Base-by-base conservation (phyloP, 805 yeast species). In the Teunomyces tritomae region DNA sequence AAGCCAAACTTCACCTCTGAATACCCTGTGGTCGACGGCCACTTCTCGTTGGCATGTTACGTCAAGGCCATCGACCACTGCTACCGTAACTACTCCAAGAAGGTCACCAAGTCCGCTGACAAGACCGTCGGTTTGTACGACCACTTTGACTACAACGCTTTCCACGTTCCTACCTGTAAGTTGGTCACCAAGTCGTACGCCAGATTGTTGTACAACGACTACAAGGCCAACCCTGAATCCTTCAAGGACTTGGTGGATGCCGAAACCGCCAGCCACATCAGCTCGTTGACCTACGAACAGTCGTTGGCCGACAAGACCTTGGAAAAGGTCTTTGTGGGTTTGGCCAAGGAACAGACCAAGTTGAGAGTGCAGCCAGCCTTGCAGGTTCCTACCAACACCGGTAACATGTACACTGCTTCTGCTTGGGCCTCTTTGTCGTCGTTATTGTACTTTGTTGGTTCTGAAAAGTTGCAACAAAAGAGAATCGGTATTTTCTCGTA, bases 111-210 rank as follows among this genome's bases (percentile, higher is more conserved):
- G 58, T 71, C 77, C 56, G 75, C 80, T 46, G 47, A 44, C 47
- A 64, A 65, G 53, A 68, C 76, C 36, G 87, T 83, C 55, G 89
- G 90, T 55, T 76, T 89, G 44, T 63, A 55, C 49, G 74, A 83
- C 51, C 76, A 83, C 64, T 94, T 94, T 65, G 97, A 89, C 72
- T 94, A 87, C 79, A 85, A 88, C 62, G 92, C 90, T 33, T 94
- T 94, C 91, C 99, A 94, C 69, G 97, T 90, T 47, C 99, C 99
- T 66, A 94, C 94, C 53, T 92, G 99, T 77, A 94, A 94, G 76
- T 80, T 91, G 62, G 98, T 94, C 51, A 73, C 84, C 61, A 94
- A 94, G 77, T 87, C 96, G 6, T 94, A 82, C 67, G 99, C 96
- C 47, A 85, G 99, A 76, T 73, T 94, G 65, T 69, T 88, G 58